Base-by-base conservation (phyloP, 2,329 filamentous ascomycete genomes). In the Pyrenochaeta sp. region DNA sequence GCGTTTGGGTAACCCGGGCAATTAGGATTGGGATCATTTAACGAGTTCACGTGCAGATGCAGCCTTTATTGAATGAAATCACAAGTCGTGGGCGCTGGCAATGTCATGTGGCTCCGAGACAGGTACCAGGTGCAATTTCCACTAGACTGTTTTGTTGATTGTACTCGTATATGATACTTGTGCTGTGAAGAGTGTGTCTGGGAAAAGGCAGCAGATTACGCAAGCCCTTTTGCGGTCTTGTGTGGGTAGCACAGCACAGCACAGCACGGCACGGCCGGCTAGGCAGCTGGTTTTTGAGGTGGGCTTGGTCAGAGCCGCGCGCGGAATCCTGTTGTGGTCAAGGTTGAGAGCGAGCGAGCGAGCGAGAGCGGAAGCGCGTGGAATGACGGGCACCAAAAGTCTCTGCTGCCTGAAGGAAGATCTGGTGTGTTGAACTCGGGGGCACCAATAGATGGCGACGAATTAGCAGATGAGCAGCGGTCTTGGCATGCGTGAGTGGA, bases 11-110 rank as follows among this genome's bases (percentile, higher is more conserved):
- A 45, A 18, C 32, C 39, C n/a, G 23, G 45, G 51, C 49, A 27
- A 41, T 45, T 35, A 36, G 51, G 49, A 60, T 51, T 18, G 51
- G 37, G 59, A 42, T 43, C 35, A 51, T 54, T 30, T 56, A 44
- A 57, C 53, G 57, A 58, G 57, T 37, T 47, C 54, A 60, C 54
- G 56, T 60, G 60, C 56, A 36, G 32, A 43, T 48, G 45, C 37
- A 45, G 39, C 48, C 23, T 50, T 53, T 49, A 53, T 56, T 54
- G 48, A 48, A 62, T 47, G 39, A 20, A 29, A 48, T 18, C 9
- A 46, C 36, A 45, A 44, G 12, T 21, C 6, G 30, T 2, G 15
- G 30, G 41, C 30, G n/a, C 33, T 18, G 41, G 7, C 30, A n/a
- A 43, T n/a, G 18, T 30, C 40, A 31, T 23, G 40, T 18, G 27